Percentiles rank a stretch among this genome's conserved stretches.
Conservation (phyloP, 495 filamentous ascomycete species). For the Neurospora sp. region DNA sequence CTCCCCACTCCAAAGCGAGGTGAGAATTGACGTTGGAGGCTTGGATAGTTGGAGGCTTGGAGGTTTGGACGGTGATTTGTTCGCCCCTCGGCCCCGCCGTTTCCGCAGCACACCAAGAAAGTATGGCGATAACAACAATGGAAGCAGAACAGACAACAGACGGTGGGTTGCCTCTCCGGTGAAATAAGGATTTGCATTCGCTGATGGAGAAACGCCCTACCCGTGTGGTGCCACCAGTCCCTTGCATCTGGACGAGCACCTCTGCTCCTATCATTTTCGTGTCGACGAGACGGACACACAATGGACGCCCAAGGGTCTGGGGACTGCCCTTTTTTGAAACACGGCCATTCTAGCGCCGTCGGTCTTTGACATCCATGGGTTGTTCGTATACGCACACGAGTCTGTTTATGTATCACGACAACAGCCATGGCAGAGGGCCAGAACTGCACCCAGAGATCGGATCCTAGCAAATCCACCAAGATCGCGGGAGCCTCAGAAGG, state of each 20-base stretch:
- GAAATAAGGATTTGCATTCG: neutral
- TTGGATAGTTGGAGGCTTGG: neutral
- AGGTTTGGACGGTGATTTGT: neutral
- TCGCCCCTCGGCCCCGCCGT: neutral
- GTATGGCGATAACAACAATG: neutral
- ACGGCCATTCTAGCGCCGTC: neutral
- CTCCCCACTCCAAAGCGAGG: neutral
- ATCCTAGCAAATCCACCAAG: neutral
- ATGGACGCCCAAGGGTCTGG: neutral
- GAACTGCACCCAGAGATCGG: neutral
- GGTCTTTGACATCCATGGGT: neutral
- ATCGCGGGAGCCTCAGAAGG: neutral
- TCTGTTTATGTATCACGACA: neutral
- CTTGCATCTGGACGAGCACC: slow-evolving; percentile 3
- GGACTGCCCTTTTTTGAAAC: neutral
- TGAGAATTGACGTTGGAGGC: neutral
- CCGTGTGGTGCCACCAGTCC: slow-evolving; percentile 9
- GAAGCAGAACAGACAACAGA: neutral
- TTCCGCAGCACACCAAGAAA: neutral
- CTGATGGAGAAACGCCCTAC: slow-evolving; percentile 9
- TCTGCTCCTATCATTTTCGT: neutral
- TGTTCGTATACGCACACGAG: neutral
- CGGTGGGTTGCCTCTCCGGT: neutral
- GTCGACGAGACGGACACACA: neutral
- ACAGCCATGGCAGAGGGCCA: neutral